A percentile compares a stretch with the other conserved stretches of the same genome.
Conservation (phyloP, 495 filamentous ascomycete species). For the Neurospora sp. region DNA sequence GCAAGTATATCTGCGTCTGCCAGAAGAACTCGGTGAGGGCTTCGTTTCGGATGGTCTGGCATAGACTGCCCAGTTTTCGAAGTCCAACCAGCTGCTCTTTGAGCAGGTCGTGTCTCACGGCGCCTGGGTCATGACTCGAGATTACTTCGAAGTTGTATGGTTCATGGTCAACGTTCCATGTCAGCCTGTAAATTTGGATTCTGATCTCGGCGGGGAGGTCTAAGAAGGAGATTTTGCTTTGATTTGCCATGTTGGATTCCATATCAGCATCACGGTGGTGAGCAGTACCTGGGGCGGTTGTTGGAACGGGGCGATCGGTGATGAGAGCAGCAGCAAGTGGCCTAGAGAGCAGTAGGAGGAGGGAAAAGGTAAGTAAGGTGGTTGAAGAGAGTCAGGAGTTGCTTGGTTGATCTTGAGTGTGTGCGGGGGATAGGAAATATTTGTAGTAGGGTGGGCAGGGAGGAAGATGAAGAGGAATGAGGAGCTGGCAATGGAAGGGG, state of each 20-base stretch:
- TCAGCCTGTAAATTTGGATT: neutral
- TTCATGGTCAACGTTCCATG: neutral
- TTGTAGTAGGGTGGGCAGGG: neutral
- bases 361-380: neutral
- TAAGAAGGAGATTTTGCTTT: neutral
- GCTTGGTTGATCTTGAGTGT: neutral
- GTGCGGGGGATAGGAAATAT: neutral
- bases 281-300: neutral
- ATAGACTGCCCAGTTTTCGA: neutral
- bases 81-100: neutral
- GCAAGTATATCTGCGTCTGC: neutral
- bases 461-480: neutral
- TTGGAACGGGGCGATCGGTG: neutral
- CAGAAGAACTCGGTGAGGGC: neutral
- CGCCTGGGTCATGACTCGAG: neutral
- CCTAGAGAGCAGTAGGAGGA: neutral
- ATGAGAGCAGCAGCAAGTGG: neutral
- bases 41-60: neutral
- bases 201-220: neutral
- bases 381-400: neutral
- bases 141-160: neutral
- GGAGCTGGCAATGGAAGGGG: neutral
- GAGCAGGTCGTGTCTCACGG: neutral
- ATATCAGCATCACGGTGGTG: neutral
- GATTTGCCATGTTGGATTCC: neutral